A percentile compares a stretch with the other conserved stretches of the same genome.
Conservation (phyloP, 495 filamentous ascomycete species). For the Penicillium tannophilum region DNA sequence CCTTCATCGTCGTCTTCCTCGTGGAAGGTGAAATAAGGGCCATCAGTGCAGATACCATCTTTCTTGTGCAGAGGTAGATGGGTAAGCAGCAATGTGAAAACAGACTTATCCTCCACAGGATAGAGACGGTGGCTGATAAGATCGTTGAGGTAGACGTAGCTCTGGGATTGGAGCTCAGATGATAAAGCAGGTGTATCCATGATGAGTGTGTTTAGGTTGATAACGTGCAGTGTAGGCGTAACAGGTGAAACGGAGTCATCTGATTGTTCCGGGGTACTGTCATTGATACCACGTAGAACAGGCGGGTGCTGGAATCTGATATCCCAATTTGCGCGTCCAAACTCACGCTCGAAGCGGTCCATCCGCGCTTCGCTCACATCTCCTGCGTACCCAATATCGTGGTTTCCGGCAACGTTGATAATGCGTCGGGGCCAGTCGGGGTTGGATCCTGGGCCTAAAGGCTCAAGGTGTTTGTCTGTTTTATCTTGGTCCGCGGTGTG, state of each 20-base stretch:
- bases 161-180: conserved; percentile 63
- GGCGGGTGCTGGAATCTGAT: conserved; percentile 61
- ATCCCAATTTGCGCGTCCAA: conserved; percentile 88
- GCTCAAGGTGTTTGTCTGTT: conserved; percentile 32
- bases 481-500: conserved; percentile 32
- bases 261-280: conserved; percentile 11
- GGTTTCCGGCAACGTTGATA: conserved; percentile 91
- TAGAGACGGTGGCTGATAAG: conserved; percentile 62
- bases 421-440: conserved; percentile 69
- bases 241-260: conserved; percentile 16
- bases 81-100: conserved; percentile 82
- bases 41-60: conserved; percentile 80
- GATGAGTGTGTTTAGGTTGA: conserved; percentile 89
- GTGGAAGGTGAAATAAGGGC: conserved; percentile 74
- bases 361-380: conserved; percentile 75
- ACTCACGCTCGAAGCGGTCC: conserved; percentile 75
- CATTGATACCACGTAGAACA: conserved; percentile 17
- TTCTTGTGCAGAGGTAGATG: conserved; percentile 90
- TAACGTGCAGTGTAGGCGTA: conserved; percentile 64
- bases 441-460: conserved; percentile 53
- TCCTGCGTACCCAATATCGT: conserved; percentile 94
- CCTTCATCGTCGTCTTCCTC: conserved; percentile 49
- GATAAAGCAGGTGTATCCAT: conserved; percentile 80
- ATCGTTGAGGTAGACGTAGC: conserved; percentile 76
- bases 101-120: conserved; percentile 64